Percentiles rank a stretch among this genome's conserved stretches.
These are phyloP conservation scores for Penicillium desertorum DNA, from an alignment of 495 filamentous ascomycete species.

Conservation along the genomic window DNA sequence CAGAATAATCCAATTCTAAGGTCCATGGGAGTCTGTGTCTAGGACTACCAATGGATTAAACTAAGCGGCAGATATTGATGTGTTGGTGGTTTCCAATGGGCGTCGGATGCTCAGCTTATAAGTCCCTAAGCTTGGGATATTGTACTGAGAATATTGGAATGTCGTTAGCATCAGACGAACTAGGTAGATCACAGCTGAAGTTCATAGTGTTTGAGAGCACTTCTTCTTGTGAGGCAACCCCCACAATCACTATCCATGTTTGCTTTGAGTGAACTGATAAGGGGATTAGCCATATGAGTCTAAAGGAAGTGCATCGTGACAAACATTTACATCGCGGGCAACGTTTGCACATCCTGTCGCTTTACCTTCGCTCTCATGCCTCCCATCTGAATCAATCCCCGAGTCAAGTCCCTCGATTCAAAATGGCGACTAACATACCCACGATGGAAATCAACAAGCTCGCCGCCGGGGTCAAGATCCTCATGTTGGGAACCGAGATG, in stretches of 20 bases:
- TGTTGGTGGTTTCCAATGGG: slow-evolving; percentile 14
- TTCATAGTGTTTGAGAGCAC: neutral
- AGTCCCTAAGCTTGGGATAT: neutral
- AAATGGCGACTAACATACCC: neutral
- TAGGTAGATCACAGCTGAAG: neutral
- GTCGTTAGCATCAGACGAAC: neutral
- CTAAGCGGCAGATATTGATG: slow-evolving; percentile 48
- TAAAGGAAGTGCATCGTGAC: neutral
- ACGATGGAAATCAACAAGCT: neutral
- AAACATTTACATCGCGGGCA: neutral
- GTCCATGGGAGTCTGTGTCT: slow-evolving; percentile 48
- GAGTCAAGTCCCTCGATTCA: neutral
- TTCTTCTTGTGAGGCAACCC: neutral
- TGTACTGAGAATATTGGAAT: neutral
- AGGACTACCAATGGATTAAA: slow-evolving; percentile 14
- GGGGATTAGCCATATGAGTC: neutral
- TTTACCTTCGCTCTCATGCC: neutral
- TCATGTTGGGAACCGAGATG: neutral
- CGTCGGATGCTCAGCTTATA: slow-evolving; percentile 12
- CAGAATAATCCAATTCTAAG: slow-evolving; percentile 58
- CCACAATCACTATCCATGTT: neutral
- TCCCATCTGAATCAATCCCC: neutral
- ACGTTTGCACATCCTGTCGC: neutral
- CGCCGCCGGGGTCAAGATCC: neutral
- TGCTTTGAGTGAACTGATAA: neutral